Evolutionary conservation across 495 filamentous ascomycete genomes (phyloP).

Genomic region (Letharia columbiana): DNA sequence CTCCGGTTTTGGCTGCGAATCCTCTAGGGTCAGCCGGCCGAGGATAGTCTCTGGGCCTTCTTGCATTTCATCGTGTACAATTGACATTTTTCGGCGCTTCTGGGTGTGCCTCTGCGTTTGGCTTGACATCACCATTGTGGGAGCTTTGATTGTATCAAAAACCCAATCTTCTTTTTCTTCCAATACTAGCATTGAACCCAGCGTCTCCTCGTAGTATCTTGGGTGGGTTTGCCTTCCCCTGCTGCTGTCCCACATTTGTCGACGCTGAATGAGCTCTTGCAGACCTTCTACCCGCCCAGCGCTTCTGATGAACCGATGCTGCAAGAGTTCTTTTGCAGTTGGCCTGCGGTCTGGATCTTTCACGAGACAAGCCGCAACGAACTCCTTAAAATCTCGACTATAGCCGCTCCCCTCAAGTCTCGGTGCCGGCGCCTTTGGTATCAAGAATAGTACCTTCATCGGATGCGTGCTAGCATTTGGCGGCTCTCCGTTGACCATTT

Average conservation of each 20-base stretch:
- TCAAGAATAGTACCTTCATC: conserved; percentile 98
- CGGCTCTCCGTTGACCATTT: conserved; percentile 86
- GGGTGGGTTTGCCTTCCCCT: conserved; percentile 50
- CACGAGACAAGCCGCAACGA: conserved; percentile 78
- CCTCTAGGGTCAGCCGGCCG: conserved; percentile 36
- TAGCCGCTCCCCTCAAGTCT: conserved; percentile 75
- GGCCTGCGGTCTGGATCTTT: conserved; percentile 81
- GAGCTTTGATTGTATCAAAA: conserved; percentile 88
- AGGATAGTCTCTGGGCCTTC: conserved; percentile 37
- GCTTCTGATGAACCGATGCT: conserved; percentile 77
- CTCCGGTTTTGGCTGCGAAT: conserved; percentile 34
- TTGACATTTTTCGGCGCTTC: conserved; percentile 25
- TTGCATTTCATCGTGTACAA: background rate
- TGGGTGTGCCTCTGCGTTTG: conserved; percentile 30
- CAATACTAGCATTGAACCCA: conserved; percentile 61
- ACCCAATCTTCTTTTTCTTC: conserved; percentile 84
- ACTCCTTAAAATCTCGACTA: conserved; percentile 88
- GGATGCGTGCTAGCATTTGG: conserved; percentile 86
- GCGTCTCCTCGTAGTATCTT: conserved; percentile 86
- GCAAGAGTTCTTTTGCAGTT: conserved; percentile 79
- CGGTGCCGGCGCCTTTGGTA: conserved; percentile 85
- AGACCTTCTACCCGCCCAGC: conserved; percentile 78
- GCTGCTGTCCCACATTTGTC: conserved; percentile 67
- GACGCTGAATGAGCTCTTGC: conserved; percentile 79
- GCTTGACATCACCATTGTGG: conserved; percentile 39